Base-by-base conservation (phyloP, 2,329 filamentous ascomycete genomes). In the Penicillium glabrum region DNA sequence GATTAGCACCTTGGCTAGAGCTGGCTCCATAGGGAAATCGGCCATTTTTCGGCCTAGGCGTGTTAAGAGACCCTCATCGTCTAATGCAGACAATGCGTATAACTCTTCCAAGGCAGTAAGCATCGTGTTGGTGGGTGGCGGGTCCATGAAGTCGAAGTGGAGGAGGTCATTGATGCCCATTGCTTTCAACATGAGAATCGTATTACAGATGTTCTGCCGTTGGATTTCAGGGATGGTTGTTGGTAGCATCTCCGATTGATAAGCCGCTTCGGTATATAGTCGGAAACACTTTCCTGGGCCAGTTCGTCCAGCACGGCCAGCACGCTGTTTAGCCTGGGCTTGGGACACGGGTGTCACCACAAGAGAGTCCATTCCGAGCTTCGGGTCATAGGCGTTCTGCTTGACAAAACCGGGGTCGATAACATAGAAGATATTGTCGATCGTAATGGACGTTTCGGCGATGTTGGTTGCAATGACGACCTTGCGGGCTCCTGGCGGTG, bases 61-160 rank as follows among this genome's bases (percentile, higher is more conserved):
- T 0, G 95, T 99, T 2, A 99, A 80, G 0, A 99, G 82, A 14
- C 95, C 95, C 82, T 99, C 95, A 67, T 99, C 93, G 62, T 99
- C 95, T 0, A 99, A 82, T 0, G 93, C 93, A 3, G 89, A 91
- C 11, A 99, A 80, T 0, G 92, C 91, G 69, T 99, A 99, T 0
- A 99, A 82, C 71, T 98, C 95, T 76, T 99, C 96, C 3, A 99
- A 80, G 0, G 95, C 95, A 49, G 92, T 96, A 61, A 99, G 83
- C 91, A 98, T 97, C 13, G 95, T 98, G 69, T 98, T 97, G 29
- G 95, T 95, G 0, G 95, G 95, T 0, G 95, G 95, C 0, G 95
- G 93, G 68, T 99, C 95, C 93, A 99, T 98, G 68, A 99, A 99
- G 76, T 98, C 93, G 69, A 99, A 99, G 70, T 96, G 92, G 13